phyloP scores from a whole-genome alignment of 2,329 filamentous ascomycete species.

The Epichloe brachyelytri region DNA sequence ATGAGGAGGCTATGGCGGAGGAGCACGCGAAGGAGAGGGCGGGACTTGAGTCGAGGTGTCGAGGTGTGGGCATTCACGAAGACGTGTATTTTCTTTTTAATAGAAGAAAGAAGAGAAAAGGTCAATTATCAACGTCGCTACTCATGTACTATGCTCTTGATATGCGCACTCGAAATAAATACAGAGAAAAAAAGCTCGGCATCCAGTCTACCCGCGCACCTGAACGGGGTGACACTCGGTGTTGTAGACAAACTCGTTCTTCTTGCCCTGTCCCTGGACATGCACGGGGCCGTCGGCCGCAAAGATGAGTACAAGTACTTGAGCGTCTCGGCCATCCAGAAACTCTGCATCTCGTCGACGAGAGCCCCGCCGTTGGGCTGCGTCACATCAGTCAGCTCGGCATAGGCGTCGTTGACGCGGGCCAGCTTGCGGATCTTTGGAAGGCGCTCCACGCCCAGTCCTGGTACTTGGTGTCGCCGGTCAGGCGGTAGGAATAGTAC shows the following conservation, averaged over 20 bases:
- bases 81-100: not conserved
- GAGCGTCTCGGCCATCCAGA: slow-evolving; percentile 76
- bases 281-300: slow-evolving; percentile 44
- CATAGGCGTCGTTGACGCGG: slow-evolving; percentile 53
- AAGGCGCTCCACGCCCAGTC: slow-evolving; percentile 79
- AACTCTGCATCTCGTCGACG: slow-evolving; percentile 68
- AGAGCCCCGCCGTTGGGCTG: slow-evolving; percentile 44
- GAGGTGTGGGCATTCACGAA: too few relatives aligned
- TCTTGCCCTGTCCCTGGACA: slow-evolving; percentile 33
- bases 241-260: slow-evolving; percentile 37
- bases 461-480: slow-evolving; percentile 62
- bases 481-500: slow-evolving; percentile 79
- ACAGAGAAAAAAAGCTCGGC: not conserved
- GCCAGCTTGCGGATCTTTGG: slow-evolving; percentile 50
- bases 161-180: not conserved
- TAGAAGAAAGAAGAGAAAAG: not conserved
- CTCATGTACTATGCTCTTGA: too few relatives aligned
- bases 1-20: too few relatives aligned
- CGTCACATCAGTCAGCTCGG: slow-evolving; percentile 54
- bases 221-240: slow-evolving; percentile 35
- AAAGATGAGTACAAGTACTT: slow-evolving; percentile 73
- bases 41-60: too few relatives aligned
- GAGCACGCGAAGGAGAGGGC: too few relatives aligned
- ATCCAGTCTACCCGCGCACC: slow-evolving; percentile 7
- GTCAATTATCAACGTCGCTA: not conserved